These are phyloP conservation scores for Trichomonas tenax DNA, from an alignment of 208 protist genomes.

Conservation along the genomic window DNA sequence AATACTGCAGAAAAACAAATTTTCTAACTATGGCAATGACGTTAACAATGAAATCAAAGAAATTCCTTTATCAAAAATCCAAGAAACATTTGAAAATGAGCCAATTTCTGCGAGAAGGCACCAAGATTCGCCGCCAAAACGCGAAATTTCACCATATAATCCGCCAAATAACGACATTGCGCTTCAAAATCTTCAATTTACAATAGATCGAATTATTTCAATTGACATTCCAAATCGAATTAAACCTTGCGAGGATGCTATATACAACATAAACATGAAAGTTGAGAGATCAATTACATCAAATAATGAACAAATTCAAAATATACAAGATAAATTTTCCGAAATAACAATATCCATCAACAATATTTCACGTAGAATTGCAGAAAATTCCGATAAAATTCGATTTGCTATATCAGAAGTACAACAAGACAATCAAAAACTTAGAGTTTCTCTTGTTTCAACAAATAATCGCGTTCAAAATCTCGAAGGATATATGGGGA, in stretches of 20 bases:
- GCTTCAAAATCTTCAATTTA: background rate
- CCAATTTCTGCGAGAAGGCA: background rate
- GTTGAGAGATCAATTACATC: background rate
- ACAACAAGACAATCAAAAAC: background rate
- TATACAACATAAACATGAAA: background rate
- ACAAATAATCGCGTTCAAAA: background rate
- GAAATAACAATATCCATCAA: background rate
- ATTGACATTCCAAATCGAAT: background rate
- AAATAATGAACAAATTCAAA: background rate
- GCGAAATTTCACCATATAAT: background rate
- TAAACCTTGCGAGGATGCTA: background rate
- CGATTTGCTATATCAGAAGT: background rate
- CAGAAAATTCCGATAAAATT: background rate
- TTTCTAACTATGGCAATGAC: background rate
- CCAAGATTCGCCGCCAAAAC: background rate
- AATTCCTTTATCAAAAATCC: background rate
- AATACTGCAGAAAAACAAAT: background rate
- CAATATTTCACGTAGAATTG: background rate
- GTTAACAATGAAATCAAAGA: background rate
- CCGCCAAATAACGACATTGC: background rate
- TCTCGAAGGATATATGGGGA: background rate
- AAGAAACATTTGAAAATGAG: background rate
- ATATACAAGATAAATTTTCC: background rate
- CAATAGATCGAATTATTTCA: background rate
- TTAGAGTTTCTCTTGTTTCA: background rate